phyloP scores from a whole-genome alignment of 1,284 basidiomycete species.

The Microbotryum silenes-acaulis region DNA sequence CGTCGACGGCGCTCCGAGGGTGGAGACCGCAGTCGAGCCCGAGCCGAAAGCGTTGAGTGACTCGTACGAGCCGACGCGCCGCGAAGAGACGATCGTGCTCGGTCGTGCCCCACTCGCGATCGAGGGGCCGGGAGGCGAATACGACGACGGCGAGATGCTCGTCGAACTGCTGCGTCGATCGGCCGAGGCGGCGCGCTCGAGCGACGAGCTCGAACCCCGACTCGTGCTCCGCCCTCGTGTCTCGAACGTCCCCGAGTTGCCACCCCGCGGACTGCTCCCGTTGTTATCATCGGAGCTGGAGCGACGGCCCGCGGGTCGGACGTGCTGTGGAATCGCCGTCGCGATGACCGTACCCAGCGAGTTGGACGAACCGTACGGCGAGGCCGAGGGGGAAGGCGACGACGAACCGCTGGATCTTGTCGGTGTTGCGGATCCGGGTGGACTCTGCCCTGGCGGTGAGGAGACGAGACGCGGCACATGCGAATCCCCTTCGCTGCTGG shows the following conservation, averaged over 20 bases:
- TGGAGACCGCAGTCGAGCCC: neutral
- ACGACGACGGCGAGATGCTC: conserved; percentile 23
- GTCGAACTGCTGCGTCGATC: conserved; percentile 19
- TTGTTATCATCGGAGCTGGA: conserved; percentile 6
- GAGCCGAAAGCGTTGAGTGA: conserved; percentile 7
- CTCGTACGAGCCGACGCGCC: conserved; percentile 13
- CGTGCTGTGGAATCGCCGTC: conserved; percentile 26
- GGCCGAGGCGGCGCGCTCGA: conserved; percentile 26
- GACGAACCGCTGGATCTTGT: neutral
- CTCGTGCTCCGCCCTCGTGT: conserved; percentile 23
- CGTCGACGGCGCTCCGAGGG: too few species aligned
- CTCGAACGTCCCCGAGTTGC: neutral
- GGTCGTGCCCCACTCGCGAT: neutral
- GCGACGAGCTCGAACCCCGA: conserved; percentile 19
- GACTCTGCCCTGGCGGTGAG: neutral
- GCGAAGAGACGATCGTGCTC: conserved; percentile 7
- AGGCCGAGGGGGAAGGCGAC: conserved; percentile 2
- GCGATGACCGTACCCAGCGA: conserved; percentile 15
- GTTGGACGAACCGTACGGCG: neutral
- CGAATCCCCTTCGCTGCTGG: neutral
- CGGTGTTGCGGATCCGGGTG: neutral
- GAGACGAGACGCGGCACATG: neutral
- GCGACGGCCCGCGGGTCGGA: conserved; percentile 7
- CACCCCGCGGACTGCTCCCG: neutral
- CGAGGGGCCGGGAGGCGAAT: conserved; percentile 13